Percentiles rank a stretch among this genome's conserved stretches.
Evolutionary conservation across 441 rosid species (phyloP).

Genomic region (Euphorbia neoarborescens): DNA sequence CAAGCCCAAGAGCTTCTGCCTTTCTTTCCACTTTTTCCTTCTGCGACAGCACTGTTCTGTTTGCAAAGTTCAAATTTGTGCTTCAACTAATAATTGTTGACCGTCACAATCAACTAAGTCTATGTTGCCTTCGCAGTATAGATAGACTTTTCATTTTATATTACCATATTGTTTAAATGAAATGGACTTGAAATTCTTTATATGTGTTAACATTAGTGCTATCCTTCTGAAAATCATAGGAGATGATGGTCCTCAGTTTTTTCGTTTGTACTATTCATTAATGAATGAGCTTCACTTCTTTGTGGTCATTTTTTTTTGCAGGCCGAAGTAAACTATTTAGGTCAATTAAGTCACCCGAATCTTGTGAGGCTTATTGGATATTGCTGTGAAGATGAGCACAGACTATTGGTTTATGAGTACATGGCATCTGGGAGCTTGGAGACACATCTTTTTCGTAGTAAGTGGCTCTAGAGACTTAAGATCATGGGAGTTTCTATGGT

Average conservation of each 20-base stretch:
- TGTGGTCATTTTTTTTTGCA: slow-evolving; percentile 29
- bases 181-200: neutral
- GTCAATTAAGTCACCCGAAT: slow-evolving; percentile 83
- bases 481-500: neutral
- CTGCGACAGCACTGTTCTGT: too few relatives aligned
- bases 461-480: slow-evolving; percentile 26
- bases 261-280: neutral
- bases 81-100: too few relatives aligned
- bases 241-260: neutral
- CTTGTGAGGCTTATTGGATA: slow-evolving; percentile 97
- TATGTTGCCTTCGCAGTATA: too few relatives aligned
- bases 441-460: slow-evolving; percentile 90
- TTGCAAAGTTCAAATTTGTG: too few relatives aligned
- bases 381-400: slow-evolving; percentile 95
- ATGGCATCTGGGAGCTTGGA: slow-evolving; percentile 94
- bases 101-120: too few relatives aligned
- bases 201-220: neutral
- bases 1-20: too few relatives aligned
- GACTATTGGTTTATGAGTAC: slow-evolving; percentile 86
- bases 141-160: too few relatives aligned
- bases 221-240: neutral
- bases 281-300: neutral
- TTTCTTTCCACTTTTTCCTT: too few relatives aligned
- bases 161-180: neutral
- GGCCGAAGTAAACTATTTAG: slow-evolving; percentile 95